Evolutionary conservation across 148 eudicot genomes (phyloP), one percentile per base, ranked within the genome.

Genomic region (Suaeda aralocaspica): DNA sequence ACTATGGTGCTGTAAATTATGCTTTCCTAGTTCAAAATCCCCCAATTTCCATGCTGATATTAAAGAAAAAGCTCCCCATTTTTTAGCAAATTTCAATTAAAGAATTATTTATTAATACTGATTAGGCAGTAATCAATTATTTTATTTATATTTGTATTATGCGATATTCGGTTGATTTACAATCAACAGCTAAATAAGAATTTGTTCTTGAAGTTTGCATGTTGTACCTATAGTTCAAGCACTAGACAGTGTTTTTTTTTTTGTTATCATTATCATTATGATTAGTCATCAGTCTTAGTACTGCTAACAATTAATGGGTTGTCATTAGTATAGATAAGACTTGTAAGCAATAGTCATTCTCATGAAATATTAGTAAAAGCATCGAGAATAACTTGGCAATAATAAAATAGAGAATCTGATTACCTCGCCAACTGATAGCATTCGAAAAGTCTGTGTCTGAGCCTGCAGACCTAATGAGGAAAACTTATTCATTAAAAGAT

Each of bases 91-190:
- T 22, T 55, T 7, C 29, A 36, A 26, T 36, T 29, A 11, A 55
- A 56, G 41, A 31, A 30, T 52, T 8, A 5, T 39, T 26, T 39
- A 22, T 18, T 42, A 25, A 31, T 72, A 53, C 63, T 55, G 62
- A 34, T 64, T 39, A 22, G 51, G 24, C 18, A 19, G 33, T 25
- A 44, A 18, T 19, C 15, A 10, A 1, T 39, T 1, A 10, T 36
- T 33, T n/a, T 59, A 21, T 49, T 58, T 61, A 28, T 51, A 42
- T 61, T 46, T 53, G 59, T 57, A 70, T 61, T 70, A 69, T 64
- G 34, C 63, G 70, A 63, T 64, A 52, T 66, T 76, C 65, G 69
- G 70, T 64, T 30, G 33, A 52, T 61, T 50, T 75, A 68, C 68
- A 75, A 62, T 61, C 53, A 33, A 63, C 22, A 41, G 51, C 64